Percentiles rank a stretch among this genome's conserved stretches.
Conservation (phyloP, 164 flowering plant genomes). For the Echeveria elegans region DNA sequence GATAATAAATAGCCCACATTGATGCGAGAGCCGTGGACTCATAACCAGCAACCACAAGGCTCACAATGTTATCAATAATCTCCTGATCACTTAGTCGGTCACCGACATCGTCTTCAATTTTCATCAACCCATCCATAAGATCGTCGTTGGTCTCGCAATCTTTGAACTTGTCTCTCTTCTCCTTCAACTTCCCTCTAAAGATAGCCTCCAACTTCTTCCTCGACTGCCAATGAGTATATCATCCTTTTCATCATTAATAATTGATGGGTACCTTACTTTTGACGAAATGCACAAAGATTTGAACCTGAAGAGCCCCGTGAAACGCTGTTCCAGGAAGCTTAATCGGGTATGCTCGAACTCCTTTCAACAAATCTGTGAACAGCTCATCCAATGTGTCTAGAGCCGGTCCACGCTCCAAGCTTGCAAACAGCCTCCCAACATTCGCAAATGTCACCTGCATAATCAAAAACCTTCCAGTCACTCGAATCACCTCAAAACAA, state of each 20-base stretch:
- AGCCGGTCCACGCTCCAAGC: slow-evolving; percentile 35
- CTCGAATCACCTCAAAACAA: no score
- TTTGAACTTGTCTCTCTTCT: slow-evolving; percentile 15
- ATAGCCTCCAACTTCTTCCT: slow-evolving; percentile 27
- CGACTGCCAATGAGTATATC: slow-evolving; percentile 22
- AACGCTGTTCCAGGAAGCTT: slow-evolving; percentile 44
- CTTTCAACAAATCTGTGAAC: slow-evolving; percentile 24
- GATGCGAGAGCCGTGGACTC: slow-evolving; percentile 32
- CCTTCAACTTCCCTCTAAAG: slow-evolving; percentile 29
- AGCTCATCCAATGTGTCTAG: slow-evolving; percentile 22
- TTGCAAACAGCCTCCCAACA: slow-evolving; percentile 31
- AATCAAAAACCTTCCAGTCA: neutral
- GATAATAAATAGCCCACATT: slow-evolving; percentile 47
- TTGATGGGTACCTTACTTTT: no score
- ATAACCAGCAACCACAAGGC: slow-evolving; percentile 39
- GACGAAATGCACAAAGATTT: no score
- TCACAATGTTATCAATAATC: slow-evolving; percentile 45
- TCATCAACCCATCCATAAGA: slow-evolving; percentile 47
- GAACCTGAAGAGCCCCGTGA: slow-evolving; percentile 33
- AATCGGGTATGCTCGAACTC: slow-evolving; percentile 34
- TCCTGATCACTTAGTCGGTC: slow-evolving; percentile 30
- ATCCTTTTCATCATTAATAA: neutral
- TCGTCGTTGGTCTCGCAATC: slow-evolving; percentile 11
- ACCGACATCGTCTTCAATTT: slow-evolving; percentile 36
- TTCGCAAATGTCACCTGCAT: slow-evolving; percentile 35